Conservation (phyloP, 2,329 filamentous ascomycete species). For the Aspergillus sp. region DNA sequence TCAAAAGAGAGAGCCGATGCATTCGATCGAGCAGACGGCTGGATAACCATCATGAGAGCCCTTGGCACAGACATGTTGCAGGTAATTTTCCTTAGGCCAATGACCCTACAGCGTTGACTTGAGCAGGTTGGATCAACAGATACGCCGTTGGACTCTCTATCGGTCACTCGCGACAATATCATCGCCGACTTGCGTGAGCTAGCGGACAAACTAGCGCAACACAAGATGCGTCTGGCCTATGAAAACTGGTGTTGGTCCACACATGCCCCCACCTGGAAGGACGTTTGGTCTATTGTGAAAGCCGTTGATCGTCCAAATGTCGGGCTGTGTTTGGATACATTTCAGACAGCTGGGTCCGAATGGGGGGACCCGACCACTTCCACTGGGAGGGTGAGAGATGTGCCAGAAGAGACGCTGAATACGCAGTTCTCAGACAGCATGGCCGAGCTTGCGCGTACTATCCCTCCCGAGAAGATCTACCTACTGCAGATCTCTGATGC, state of each 20-base stretch:
- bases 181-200: slow-evolving; percentile 63
- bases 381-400: slow-evolving; percentile 57
- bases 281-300: slow-evolving; percentile 67
- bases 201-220: slow-evolving; percentile 59
- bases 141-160: slow-evolving; percentile 54
- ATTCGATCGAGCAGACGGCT: slow-evolving; percentile 62
- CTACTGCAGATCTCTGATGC: slow-evolving; percentile 74
- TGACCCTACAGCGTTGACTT: not conserved
- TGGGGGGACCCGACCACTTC: slow-evolving; percentile 69
- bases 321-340: slow-evolving; percentile 74
- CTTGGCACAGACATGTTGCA: slow-evolving; percentile 70
- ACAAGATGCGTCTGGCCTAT: slow-evolving; percentile 65
- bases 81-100: slow-evolving; percentile 38
- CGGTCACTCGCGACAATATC: slow-evolving; percentile 50
- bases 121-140: slow-evolving; percentile 62
- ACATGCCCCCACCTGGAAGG: slow-evolving; percentile 65
- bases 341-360: slow-evolving; percentile 71
- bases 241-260: slow-evolving; percentile 85
- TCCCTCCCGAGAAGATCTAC: slow-evolving; percentile 71
- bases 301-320: slow-evolving; percentile 64
- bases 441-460: slow-evolving; percentile 52
- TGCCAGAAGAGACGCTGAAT: slow-evolving; percentile 48
- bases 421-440: slow-evolving; percentile 55
- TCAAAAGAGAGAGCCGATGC: slow-evolving; percentile 61
- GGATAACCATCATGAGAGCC: slow-evolving; percentile 70